Evolutionary conservation across 2,329 filamentous ascomycete genomes (phyloP), one percentile per base, ranked within the genome.

Genomic region (Trichoderma arundinaceum): DNA sequence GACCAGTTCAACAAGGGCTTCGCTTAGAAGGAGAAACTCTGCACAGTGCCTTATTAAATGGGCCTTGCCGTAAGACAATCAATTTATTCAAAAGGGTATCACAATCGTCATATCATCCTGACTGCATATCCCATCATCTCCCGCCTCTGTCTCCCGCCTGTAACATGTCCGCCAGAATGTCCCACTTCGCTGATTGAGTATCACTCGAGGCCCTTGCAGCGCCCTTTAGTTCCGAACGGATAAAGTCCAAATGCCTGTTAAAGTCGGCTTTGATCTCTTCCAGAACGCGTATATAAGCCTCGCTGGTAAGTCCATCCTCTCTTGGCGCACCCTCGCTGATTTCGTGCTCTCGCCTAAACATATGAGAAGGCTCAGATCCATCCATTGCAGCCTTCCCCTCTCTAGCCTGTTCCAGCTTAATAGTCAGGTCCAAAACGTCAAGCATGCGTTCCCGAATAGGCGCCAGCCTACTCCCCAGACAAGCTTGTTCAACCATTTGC

Each of bases 161-260:
- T 51, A 96, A 77, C 80, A 90, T 91, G 76, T 96, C 92, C 0
- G 91, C 92, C 67, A 97, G 75, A 67, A 90, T 87, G 76, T 95
- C 92, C 90, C 93, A 94, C 74, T 89, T 86, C 38, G 85, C 73
- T 72, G 83, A 77, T 46, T 81, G 79, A 13, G 77, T 74, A 63
- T 92, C 88, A 33, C 87, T 87, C 54, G 90, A 89, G 39, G 89
- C 90, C 71, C 93, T 85, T 57, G 92, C 89, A 9, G 95, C 86
- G 9, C 90, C 90, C 62, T 89, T 86, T 68, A 97, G 74, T 0
- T 91, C 92, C 57, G 89, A 87, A 2, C 84, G 84, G 13, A 95
- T 82, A 74, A 96, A 96, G 0, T 84, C 80, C 33, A 93, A 72
- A 54, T 90, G 81, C 49, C 84, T 83, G 64, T 89, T 85, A 71